Base-by-base conservation (phyloP, 305 asterid genomes). In the Solanum hybrid region DNA sequence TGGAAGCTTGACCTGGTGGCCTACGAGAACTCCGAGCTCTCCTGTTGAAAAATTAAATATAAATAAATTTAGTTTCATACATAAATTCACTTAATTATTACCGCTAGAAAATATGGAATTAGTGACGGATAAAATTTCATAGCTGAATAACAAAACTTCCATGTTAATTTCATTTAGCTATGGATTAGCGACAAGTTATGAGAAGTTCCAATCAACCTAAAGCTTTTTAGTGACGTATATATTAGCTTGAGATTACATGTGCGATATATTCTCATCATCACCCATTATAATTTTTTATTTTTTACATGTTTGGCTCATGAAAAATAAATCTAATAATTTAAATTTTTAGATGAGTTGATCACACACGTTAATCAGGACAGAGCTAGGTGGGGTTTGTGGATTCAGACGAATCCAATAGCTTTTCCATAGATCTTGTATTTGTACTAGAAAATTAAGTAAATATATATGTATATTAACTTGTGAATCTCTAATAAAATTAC, bases 1-100 rank as follows among this genome's bases (percentile, higher is more conserved):
- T 61, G 91, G 93, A 94, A 86, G 94, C 93, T 92, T 90, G 92
- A 29, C 98, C 98, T 0, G 98, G 97, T 73, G 98, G 96, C 91
- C 88, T 93, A 80, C 80, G 93, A 45, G 96, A 95, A 90, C 92
- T 94, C 79, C 98, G 97, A 1, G 97, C 93, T 93, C 93, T 93
- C 90, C 98, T 96, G 96, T 91, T 87, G 1, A 89, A 82, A 29
- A 39, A 26, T 39, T 72, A 31, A 32, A 65, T 0, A 70, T 75
- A 88, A n/a, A 24, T 24, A 75, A 75, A 88, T 70, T 39, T 17
- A 88, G 33, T 39, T 87, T 38, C n/a, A 29, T 10, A 26, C 45
- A 84, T 31, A 51, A 51, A 31, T 31, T 29, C 7, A 84, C 32
- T 31, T 31, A 31, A 31, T 31, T 31, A 31, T 31, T 31, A 31